A percentile compares a stretch with the other conserved stretches of the same genome.
Conservation (phyloP, 1,139 yeast genomes). For the Blastobotrys buckinghamii region DNA sequence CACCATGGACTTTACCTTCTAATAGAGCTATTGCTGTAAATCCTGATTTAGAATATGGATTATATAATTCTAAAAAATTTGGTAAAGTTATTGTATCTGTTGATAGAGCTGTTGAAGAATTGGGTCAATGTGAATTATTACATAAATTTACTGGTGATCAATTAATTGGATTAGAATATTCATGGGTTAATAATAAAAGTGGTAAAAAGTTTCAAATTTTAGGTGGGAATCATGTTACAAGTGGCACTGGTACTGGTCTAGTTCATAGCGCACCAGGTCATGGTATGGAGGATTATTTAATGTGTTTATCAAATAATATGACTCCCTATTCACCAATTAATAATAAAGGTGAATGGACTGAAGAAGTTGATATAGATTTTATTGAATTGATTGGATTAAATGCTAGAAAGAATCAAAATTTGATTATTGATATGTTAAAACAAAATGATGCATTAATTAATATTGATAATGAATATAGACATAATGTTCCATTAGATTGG, state of each 20-base stretch:
- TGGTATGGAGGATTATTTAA: constrained; percentile 85
- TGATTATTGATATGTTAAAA: constrained; percentile 42
- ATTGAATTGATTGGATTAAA: constrained; percentile 46
- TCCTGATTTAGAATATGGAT: constrained; percentile 50
- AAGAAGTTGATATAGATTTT: constrained; percentile 42
- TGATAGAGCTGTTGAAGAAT: constrained; percentile 17
- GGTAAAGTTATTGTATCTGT: constrained; percentile 34
- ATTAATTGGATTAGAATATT: constrained; percentile 44
- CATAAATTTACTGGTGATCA: constrained; percentile 38
- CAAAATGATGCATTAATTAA: constrained; percentile 44
- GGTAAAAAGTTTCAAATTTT: constrained; percentile 49
- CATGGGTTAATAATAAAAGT: constrained; percentile 42
- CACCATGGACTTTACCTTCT: constrained; percentile 95
- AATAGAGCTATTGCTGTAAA: constrained; percentile 80
- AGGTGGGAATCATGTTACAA: constrained; percentile 78
- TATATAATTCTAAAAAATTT: constrained; percentile 33
- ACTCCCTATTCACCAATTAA: constrained; percentile 74
- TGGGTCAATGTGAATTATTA: constrained; percentile 13
- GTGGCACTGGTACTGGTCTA: constrained; percentile 83
- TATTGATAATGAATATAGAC: constrained; percentile 49
- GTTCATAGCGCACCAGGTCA: constrained; percentile 99
- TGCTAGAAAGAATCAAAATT: constrained; percentile 56
- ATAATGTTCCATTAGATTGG: constrained; percentile 97
- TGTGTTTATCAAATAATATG: constrained; percentile 49
- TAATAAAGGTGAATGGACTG: constrained; percentile 58